Percentiles rank a stretch among this genome's conserved stretches.
phyloP scores from a whole-genome alignment of 2,329 filamentous ascomycete species.

The Leptographium procerum region DNA sequence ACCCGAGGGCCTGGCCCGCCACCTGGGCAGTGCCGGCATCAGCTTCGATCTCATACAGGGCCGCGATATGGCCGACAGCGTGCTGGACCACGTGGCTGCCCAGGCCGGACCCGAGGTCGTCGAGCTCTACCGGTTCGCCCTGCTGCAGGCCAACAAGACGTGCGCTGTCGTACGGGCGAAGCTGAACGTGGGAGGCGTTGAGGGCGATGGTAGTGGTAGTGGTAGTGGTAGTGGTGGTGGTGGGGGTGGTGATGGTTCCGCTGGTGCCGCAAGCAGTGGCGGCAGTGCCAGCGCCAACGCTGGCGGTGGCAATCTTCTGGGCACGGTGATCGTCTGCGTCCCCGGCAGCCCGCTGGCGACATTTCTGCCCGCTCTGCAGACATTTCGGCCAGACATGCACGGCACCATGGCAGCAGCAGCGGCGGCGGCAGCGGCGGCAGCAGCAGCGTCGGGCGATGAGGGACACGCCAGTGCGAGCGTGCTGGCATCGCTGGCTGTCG shows the following conservation, averaged over 20 bases:
- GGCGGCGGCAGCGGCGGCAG: background rate
- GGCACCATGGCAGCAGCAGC: background rate
- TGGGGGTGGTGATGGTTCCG: slow-evolving; percentile 30
- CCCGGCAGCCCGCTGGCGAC: slow-evolving; percentile 55
- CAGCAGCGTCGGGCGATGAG: too few relatives aligned
- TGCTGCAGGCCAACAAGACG: slow-evolving; percentile 52
- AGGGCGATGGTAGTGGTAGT: slow-evolving; percentile 24
- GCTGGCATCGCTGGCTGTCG: too few relatives aligned
- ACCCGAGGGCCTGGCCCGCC: slow-evolving; percentile 65
- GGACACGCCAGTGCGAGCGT: too few relatives aligned
- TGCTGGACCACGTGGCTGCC: slow-evolving; percentile 63
- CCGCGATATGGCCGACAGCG: slow-evolving; percentile 58
- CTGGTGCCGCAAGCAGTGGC: slow-evolving; percentile 26
- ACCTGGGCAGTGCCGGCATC: slow-evolving; percentile 59
- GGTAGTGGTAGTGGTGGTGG: slow-evolving; percentile 45
- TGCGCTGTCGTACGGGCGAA: slow-evolving; percentile 81
- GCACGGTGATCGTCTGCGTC: slow-evolving; percentile 70
- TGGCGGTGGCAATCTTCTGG: slow-evolving; percentile 55
- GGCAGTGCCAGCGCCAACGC: slow-evolving; percentile 45
- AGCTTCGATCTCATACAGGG: slow-evolving; percentile 78
- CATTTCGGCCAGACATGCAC: slow-evolving; percentile 22
- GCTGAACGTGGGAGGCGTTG: slow-evolving; percentile 6
- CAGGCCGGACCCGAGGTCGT: slow-evolving; percentile 66
- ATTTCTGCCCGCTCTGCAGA: slow-evolving; percentile 57
- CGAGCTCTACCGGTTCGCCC: slow-evolving; percentile 67